These are phyloP conservation scores for Cryptococcus deneoformans DNA, from an alignment of 1,284 basidiomycete species.

Conservation along the genomic window DNA sequence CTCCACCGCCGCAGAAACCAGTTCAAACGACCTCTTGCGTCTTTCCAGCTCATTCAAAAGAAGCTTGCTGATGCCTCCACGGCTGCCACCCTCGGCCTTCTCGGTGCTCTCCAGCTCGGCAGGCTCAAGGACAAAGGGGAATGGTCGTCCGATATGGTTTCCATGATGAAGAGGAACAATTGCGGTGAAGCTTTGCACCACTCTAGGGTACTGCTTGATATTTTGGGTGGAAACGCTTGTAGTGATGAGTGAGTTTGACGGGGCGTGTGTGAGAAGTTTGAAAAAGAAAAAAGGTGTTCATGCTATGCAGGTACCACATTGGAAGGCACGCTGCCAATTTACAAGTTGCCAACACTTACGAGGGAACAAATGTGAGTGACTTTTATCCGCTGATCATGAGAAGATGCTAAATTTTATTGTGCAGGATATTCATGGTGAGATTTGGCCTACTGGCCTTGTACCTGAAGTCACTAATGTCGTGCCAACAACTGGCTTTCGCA, in stretches of 20 bases:
- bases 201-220: slow-evolving; percentile 73
- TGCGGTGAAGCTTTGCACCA: slow-evolving; percentile 88
- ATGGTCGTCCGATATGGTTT: slow-evolving; percentile 89
- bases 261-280: background rate
- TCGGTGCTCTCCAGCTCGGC: slow-evolving; percentile 76
- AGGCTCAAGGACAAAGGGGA: slow-evolving; percentile 79
- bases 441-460: no score
- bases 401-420: slow-evolving; percentile 12
- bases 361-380: slow-evolving; percentile 57
- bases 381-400: background rate
- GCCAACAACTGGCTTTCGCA: slow-evolving; percentile 13
- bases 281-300: background rate
- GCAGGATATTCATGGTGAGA: slow-evolving; percentile 67
- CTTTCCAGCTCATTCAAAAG: slow-evolving; percentile 95
- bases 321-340: slow-evolving; percentile 87
- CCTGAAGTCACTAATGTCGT: no score
- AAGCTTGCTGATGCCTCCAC: slow-evolving; percentile 92
- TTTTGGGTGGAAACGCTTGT: slow-evolving; percentile 86
- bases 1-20: slow-evolving; percentile 57
- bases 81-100: slow-evolving; percentile 76
- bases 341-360: slow-evolving; percentile 86
- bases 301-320: slow-evolving; percentile 65
- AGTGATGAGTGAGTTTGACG: slow-evolving; percentile 69
- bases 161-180: slow-evolving; percentile 92
- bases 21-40: slow-evolving; percentile 84